These are phyloP conservation scores for Smallanthus sonchifolius DNA, from an alignment of 129 eudicot genomes.

Conservation along the genomic window DNA sequence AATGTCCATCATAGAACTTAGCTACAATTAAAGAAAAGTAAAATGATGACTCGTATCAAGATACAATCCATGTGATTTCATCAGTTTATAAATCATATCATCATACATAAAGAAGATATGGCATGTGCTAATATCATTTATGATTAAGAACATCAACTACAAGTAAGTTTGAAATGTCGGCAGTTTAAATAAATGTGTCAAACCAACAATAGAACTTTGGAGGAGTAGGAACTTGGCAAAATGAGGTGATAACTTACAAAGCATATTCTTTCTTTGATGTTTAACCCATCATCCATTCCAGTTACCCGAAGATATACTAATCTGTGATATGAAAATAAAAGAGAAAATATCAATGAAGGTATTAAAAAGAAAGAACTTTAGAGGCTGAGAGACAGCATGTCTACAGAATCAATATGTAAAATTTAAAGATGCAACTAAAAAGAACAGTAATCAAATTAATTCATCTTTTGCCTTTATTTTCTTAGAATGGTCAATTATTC, in stretches of 20 bases:
- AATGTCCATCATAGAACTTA: slow-evolving; percentile 88
- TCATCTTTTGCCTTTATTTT: background rate
- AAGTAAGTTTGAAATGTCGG: background rate
- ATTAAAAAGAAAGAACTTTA: background rate
- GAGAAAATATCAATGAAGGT: background rate
- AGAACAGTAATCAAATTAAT: background rate
- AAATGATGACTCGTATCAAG: slow-evolving; percentile 1
- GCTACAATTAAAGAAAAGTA: slow-evolving; percentile 42
- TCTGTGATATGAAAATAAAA: slow-evolving; percentile 34
- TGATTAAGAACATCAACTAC: background rate
- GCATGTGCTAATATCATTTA: slow-evolving; percentile 1
- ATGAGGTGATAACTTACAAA: slow-evolving; percentile 52
- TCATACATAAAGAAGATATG: background rate
- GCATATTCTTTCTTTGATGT: slow-evolving; percentile 70
- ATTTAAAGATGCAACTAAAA: background rate
- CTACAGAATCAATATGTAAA: background rate
- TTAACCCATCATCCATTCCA: slow-evolving; percentile 97
- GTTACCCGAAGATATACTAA: slow-evolving; percentile 78
- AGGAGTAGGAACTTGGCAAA: slow-evolving; percentile 4
- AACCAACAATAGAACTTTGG: background rate
- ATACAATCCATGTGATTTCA: slow-evolving; percentile 1
- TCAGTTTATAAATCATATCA: background rate
- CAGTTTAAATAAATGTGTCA: background rate
- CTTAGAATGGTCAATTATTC: background rate
- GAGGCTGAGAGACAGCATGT: slow-evolving; percentile 14